Evolutionary conservation across 805 yeast genomes (phyloP), one percentile per base, ranked within the genome.

Genomic region (Suhomyces xylopsoci): DNA sequence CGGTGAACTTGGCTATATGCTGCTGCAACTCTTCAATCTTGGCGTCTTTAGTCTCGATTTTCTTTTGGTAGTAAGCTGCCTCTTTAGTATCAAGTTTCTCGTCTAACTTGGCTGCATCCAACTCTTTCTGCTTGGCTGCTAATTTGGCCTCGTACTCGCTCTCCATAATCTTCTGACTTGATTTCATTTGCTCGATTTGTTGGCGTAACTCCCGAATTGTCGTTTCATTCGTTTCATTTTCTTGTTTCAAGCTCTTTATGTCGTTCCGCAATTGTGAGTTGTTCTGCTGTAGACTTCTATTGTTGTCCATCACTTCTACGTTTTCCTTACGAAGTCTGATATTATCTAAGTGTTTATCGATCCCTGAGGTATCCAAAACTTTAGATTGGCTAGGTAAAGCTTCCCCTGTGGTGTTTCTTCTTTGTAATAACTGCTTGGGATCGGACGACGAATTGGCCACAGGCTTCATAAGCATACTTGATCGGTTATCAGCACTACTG

Each of bases 291-390:
- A 26, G 17, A 19, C 42, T 38, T 38, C 14, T 38, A 17, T 38
- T 17, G 24, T 38, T 14, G 24, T 47, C 49, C 44, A 55, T 45
- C n/a, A 19, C n/a, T 25, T 67, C 70, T 7, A 54, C 51, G 47
- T 64, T 66, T 51, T 67, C 75, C 47, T 66, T 67, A 44, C 67
- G 65, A 22, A 74, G 62, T 47, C 78, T 60, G 3, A 76, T 68
- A 49, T 74, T 72, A 48, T 76, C 79, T 45, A 76, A 59, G 55
- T 74, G 78, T 52, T 72, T 76, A 56, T 76, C 80, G 17, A 76
- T 70, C 6, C 60, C 62, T 1, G 77, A 66, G 1, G 77, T 65
- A 55, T 73, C 77, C 45, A 73, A 60, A 0, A 64, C 60, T 26
- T 59, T 61, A 3, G 64, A 46, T 14, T 52, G 47, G 8, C 44